phyloP scores from a whole-genome alignment of 768 basidiomycete species.

The Leccinum olivaceopallidum region DNA sequence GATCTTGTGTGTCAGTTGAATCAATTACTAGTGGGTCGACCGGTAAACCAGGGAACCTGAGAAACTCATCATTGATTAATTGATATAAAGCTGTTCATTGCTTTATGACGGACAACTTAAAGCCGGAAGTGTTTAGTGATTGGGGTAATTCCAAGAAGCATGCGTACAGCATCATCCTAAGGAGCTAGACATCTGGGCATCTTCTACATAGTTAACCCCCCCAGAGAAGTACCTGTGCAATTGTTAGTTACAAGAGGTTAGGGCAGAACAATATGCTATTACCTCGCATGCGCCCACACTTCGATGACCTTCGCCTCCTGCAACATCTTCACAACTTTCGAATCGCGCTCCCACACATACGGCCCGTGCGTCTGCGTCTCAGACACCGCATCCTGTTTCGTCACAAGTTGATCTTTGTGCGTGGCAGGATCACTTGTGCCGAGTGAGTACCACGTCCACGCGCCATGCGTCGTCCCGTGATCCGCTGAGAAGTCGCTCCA shows the following conservation, averaged over 20 bases:
- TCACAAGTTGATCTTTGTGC: background rate
- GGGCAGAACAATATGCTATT: background rate
- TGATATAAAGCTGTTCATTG: too few relatives aligned
- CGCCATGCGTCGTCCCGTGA: background rate
- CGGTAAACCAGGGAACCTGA: too few relatives aligned
- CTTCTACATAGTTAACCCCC: background rate
- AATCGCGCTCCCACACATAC: background rate
- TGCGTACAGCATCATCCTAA: background rate
- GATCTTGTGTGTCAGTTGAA: too few relatives aligned
- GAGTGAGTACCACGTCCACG: background rate
- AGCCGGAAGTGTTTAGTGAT: too few relatives aligned
- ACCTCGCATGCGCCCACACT: background rate
- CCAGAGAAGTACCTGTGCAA: background rate
- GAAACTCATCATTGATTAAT: too few relatives aligned
- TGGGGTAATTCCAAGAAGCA: background rate
- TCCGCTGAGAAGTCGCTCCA: background rate
- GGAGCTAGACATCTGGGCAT: background rate
- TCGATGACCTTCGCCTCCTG: background rate
- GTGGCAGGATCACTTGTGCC: background rate
- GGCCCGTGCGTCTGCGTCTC: background rate
- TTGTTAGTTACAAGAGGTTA: background rate
- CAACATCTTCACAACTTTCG: background rate
- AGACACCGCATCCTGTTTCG: background rate
- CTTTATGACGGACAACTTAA: too few relatives aligned
- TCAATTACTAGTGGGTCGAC: too few relatives aligned